Conservation (phyloP, 1,284 basidiomycete genomes). For the Cryptococcus jaspeensis region DNA sequence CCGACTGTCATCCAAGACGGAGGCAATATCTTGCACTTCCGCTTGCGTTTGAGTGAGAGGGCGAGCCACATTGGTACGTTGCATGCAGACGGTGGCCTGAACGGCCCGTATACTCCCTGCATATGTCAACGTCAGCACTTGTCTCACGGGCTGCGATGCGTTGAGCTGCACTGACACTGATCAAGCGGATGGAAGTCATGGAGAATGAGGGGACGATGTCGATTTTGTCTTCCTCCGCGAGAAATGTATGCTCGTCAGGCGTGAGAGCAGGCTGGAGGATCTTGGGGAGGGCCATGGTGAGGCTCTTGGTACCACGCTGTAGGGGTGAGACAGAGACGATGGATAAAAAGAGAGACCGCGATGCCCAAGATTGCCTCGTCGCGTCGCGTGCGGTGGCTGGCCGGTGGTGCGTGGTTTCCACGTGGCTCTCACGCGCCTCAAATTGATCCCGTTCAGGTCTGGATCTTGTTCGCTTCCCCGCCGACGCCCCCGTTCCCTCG, state of each 20-base stretch:
- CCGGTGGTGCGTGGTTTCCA: too few relatives aligned
- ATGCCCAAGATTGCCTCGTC: too few relatives aligned
- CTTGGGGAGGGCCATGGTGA: constrained; percentile 53
- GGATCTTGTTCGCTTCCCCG: too few relatives aligned
- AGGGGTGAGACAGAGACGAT: not conserved
- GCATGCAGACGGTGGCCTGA: constrained; percentile 78
- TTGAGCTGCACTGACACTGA: constrained; percentile 61
- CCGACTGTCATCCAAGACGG: constrained; percentile 87
- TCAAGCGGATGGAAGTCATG: constrained; percentile 83
- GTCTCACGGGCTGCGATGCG: not conserved
- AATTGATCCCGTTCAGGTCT: too few relatives aligned
- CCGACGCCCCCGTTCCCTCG: too few relatives aligned
- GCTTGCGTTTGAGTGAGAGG: constrained; percentile 85
- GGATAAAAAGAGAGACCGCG: not conserved
- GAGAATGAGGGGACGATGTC: constrained; percentile 80
- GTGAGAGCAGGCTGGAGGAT: constrained; percentile 46
- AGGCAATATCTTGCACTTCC: constrained; percentile 86
- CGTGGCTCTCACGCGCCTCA: too few relatives aligned
- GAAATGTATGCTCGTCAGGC: constrained; percentile 73
- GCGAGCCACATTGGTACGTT: constrained; percentile 94
- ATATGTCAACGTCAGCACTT: not conserved
- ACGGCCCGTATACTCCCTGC: constrained; percentile 88
- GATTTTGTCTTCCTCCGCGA: constrained; percentile 75
- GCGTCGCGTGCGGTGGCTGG: too few relatives aligned
- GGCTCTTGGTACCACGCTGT: not conserved